phyloP scores from a whole-genome alignment of 225 moss, liverwort and hornwort genomes.

The Pseudisothecium myosuroides region DNA sequence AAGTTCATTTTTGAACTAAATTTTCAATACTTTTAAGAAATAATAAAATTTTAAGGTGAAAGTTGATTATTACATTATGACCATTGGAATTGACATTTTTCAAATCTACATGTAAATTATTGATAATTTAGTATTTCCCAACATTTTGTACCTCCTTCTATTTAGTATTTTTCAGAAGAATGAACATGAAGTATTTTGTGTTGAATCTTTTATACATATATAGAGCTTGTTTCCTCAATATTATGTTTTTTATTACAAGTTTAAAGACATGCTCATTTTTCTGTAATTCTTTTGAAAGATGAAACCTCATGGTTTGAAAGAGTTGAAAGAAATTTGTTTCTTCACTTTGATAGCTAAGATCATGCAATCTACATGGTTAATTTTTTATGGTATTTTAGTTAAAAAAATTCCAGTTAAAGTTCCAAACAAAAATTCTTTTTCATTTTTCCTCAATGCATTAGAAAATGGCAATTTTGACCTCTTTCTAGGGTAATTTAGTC shows the following conservation, averaged over 20 bases:
- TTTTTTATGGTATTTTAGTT: background rate
- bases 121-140: background rate
- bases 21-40: background rate
- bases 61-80: no score
- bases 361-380: background rate
- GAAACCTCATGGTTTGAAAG: background rate
- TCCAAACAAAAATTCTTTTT: background rate
- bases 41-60: background rate
- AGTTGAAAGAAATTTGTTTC: background rate
- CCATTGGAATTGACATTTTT: background rate
- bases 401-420: no score
- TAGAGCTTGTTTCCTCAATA: background rate
- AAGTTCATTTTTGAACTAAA: background rate
- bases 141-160: accelerated
- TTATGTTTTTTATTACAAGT: background rate
- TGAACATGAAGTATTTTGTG: background rate
- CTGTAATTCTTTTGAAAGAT: background rate
- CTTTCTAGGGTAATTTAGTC: background rate
- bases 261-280: background rate
- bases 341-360: background rate
- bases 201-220: background rate
- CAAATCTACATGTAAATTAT: background rate
- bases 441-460: background rate
- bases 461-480: background rate
- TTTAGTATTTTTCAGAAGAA: background rate